Conservation (phyloP, 768 basidiomycete species). For the Nidula microcarpa region DNA sequence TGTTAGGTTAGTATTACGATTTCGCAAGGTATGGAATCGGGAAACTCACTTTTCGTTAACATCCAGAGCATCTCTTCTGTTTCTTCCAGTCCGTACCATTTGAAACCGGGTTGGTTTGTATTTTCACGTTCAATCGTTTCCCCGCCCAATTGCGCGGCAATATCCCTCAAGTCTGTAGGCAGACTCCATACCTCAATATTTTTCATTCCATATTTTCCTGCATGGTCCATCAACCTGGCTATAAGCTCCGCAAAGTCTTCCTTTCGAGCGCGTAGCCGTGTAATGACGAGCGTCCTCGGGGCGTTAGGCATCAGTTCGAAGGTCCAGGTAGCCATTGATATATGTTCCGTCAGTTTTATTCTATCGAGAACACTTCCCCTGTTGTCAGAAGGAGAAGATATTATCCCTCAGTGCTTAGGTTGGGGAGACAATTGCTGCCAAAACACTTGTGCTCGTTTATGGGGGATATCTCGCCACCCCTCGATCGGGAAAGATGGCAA, state of each 20-base stretch:
- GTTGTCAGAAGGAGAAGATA: not conserved
- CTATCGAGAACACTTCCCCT: too few species aligned
- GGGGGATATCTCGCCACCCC: conserved; percentile 46
- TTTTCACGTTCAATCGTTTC: conserved; percentile 21
- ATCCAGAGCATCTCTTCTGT: conserved; percentile 35
- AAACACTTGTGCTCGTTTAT: conserved; percentile 25
- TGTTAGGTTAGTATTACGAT: too few species aligned
- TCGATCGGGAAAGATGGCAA: conserved; percentile 37
- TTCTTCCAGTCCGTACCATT: conserved; percentile 43
- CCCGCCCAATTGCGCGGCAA: conserved; percentile 24
- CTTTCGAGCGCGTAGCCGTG: conserved; percentile 30
- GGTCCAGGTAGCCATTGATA: conserved; percentile 36
- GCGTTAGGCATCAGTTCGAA: conserved; percentile 29
- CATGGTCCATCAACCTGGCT: conserved; percentile 25
- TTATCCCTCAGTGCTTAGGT: conserved; percentile 26
- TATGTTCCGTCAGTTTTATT: too few species aligned
- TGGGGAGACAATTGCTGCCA: conserved; percentile 8
- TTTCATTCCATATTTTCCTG: conserved; percentile 25
- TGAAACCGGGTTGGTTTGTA: conserved; percentile 40
- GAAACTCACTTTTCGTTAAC: conserved; percentile 44
- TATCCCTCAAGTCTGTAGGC: conserved; percentile 22
- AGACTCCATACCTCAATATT: conserved; percentile 49
- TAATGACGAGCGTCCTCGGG: conserved; percentile 36
- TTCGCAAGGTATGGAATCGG: too few species aligned
- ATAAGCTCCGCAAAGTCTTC: conserved; percentile 31